Percentiles rank a stretch among this genome's conserved stretches.
Conservation (phyloP, 495 filamentous ascomycete species). For the Chlorociboria aeruginascens region DNA sequence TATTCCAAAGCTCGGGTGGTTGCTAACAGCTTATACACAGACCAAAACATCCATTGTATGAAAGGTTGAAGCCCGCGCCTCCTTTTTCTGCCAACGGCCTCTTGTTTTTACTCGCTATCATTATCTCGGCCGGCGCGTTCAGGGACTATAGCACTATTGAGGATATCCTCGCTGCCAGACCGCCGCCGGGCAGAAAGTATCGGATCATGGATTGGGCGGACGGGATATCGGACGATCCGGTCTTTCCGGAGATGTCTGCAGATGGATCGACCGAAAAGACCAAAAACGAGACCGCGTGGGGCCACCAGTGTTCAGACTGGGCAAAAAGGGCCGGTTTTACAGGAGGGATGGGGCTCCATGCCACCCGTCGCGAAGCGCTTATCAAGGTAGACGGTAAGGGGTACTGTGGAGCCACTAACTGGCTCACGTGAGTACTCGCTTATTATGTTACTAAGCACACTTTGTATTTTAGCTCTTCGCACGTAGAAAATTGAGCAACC, state of each 20-base stretch:
- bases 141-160: conserved; percentile 6
- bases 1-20: background rate
- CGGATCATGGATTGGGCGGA: conserved; percentile 8
- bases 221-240: background rate
- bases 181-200: conserved; percentile 5
- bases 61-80: background rate
- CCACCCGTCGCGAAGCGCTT: conserved; percentile 7
- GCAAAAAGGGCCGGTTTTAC: conserved; percentile 10
- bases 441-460: no score
- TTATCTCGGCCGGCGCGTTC: conserved; percentile 9
- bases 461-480: no score
- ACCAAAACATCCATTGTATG: conserved; percentile 1
- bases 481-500: no score
- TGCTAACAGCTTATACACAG: conserved; percentile 2
- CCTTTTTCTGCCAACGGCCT: conserved; percentile 7
- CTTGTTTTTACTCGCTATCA: conserved; percentile 12
- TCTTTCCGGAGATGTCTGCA: conserved; percentile 10
- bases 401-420: no score
- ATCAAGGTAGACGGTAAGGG: conserved; percentile 10
- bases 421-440: no score
- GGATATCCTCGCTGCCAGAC: conserved; percentile 4
- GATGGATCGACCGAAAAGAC: conserved; percentile 12
- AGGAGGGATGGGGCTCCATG: conserved; percentile 8
- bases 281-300: conserved; percentile 7
- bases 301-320: conserved; percentile 6